Percentiles rank a stretch among this genome's conserved stretches.
Evolutionary conservation across 768 basidiomycete species (phyloP).

Genomic region (Amanita molliuscula): DNA sequence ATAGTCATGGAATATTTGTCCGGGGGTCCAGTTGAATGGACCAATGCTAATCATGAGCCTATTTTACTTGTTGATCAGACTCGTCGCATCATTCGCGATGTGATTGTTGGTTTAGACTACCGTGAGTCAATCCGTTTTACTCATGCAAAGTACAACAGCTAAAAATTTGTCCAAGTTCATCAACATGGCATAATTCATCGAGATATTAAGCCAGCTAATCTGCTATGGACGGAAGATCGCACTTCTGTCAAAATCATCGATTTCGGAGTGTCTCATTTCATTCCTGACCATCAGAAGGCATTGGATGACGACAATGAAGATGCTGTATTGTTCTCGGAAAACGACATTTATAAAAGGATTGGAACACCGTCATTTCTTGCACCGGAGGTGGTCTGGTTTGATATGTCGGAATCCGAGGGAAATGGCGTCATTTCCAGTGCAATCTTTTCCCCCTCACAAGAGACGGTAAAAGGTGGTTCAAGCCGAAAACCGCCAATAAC

Average conservation of each 20-base stretch:
- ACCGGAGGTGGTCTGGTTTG: constrained; percentile 33
- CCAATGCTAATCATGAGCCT: constrained; percentile 19
- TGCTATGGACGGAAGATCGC: constrained; percentile 45
- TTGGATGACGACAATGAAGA: constrained; percentile 13
- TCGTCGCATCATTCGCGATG: constrained; percentile 30
- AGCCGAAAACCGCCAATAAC: constrained; percentile 28
- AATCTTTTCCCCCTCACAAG: constrained; percentile 11
- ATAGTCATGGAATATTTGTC: constrained; percentile 32
- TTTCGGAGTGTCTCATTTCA: constrained; percentile 51
- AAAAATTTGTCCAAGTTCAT: constrained; percentile 20
- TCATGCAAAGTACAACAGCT: not conserved
- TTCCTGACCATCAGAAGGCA: constrained; percentile 5
- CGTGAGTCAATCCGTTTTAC: constrained; percentile 16
- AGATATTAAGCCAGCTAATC: constrained; percentile 86
- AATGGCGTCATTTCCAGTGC: constrained; percentile 14
- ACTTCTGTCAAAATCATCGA: constrained; percentile 81
- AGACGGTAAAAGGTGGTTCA: constrained; percentile 11
- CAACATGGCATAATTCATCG: constrained; percentile 65
- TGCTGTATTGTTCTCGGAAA: constrained; percentile 22
- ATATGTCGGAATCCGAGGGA: constrained; percentile 11
- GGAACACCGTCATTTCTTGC: constrained; percentile 36
- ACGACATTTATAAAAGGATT: constrained; percentile 26
- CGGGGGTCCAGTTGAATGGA: constrained; percentile 32
- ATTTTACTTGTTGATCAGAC: constrained; percentile 25
- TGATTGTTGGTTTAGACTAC: constrained; percentile 32